phyloP scores from a whole-genome alignment of 2,329 filamentous ascomycete genomes.

The Ophiosphaerella narmari region DNA sequence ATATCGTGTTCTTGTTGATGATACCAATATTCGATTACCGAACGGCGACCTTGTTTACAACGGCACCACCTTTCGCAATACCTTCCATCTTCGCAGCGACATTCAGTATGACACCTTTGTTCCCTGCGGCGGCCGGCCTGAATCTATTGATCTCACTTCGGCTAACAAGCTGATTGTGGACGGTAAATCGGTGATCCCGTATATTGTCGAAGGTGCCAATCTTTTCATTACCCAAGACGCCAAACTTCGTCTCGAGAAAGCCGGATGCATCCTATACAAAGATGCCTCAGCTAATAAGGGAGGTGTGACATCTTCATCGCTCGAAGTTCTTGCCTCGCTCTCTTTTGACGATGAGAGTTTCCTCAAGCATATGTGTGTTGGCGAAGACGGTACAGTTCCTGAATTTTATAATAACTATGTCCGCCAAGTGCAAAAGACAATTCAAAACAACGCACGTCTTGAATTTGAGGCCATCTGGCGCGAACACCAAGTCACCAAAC shows the following conservation, averaged over 20 bases:
- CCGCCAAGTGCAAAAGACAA: slow-evolving; percentile 85
- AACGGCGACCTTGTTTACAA: slow-evolving; percentile 85
- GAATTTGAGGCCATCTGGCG: slow-evolving; percentile 99
- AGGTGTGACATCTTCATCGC: slow-evolving; percentile 93
- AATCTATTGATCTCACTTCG: slow-evolving; percentile 91
- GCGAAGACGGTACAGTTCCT: slow-evolving; percentile 75
- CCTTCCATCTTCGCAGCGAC: slow-evolving; percentile 84
- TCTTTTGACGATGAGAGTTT: slow-evolving; percentile 92
- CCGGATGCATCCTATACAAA: slow-evolving; percentile 95
- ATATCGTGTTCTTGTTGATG: slow-evolving; percentile 90
- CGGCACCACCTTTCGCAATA: slow-evolving; percentile 95
- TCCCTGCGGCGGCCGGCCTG: slow-evolving; percentile 92
- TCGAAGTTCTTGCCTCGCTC: slow-evolving; percentile 91
- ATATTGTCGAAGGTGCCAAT: slow-evolving; percentile 97
- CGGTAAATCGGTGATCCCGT: slow-evolving; percentile 85
- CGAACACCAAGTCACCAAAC: slow-evolving; percentile 81
- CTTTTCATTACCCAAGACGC: slow-evolving; percentile 98
- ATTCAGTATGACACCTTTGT: slow-evolving; percentile 85
- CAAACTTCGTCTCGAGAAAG: slow-evolving; percentile 90
- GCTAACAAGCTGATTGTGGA: slow-evolving; percentile 87
- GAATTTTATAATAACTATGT: slow-evolving; percentile 95
- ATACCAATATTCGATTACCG: slow-evolving; percentile 85
- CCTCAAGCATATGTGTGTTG: slow-evolving; percentile 89
- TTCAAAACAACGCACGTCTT: slow-evolving; percentile 85
- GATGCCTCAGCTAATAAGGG: slow-evolving; percentile 99